These are phyloP conservation scores for Zygnema circumcarinatum DNA, from an alignment of 139 green algal species.

Conservation along the genomic window DNA sequence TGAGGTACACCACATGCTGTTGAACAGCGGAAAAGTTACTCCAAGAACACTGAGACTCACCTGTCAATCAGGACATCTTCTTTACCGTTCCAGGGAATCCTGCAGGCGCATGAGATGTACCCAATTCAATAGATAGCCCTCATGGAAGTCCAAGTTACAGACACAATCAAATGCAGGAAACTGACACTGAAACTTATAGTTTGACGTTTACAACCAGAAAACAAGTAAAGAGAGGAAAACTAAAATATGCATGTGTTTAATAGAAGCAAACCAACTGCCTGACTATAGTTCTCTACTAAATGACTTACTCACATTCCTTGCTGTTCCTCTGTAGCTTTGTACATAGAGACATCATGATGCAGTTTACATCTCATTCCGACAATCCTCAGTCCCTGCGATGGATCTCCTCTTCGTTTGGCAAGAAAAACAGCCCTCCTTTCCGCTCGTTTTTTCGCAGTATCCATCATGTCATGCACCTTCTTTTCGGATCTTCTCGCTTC, in stretches of 20 bases:
- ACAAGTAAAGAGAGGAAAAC: too few relatives aligned
- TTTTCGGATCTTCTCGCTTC: constrained; percentile 52
- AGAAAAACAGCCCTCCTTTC: constrained; percentile 42
- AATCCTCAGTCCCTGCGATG: constrained; percentile 40
- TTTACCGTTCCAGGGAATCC: constrained; percentile 56
- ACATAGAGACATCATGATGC: constrained; percentile 47
- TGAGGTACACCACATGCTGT: too few relatives aligned
- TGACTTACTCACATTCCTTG: constrained; percentile 45
- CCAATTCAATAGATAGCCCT: too few relatives aligned
- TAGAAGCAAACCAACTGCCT: too few relatives aligned
- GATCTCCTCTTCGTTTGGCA: constrained; percentile 38
- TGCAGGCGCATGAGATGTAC: neutral
- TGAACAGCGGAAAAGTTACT: too few relatives aligned
- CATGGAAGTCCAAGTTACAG: too few relatives aligned
- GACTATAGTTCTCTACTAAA: neutral
- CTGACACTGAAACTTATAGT: too few relatives aligned
- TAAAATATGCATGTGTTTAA: too few relatives aligned
- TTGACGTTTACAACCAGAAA: too few relatives aligned
- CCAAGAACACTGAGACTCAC: too few relatives aligned
- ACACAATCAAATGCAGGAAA: too few relatives aligned
- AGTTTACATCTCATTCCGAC: constrained; percentile 27
- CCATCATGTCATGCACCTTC: constrained; percentile 58
- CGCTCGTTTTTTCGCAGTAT: constrained; percentile 41
- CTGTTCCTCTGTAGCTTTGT: constrained; percentile 50
- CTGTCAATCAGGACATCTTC: constrained; percentile 56